Base-by-base conservation (phyloP, 1,139 yeast genomes). In the Protomyces gravidus region DNA sequence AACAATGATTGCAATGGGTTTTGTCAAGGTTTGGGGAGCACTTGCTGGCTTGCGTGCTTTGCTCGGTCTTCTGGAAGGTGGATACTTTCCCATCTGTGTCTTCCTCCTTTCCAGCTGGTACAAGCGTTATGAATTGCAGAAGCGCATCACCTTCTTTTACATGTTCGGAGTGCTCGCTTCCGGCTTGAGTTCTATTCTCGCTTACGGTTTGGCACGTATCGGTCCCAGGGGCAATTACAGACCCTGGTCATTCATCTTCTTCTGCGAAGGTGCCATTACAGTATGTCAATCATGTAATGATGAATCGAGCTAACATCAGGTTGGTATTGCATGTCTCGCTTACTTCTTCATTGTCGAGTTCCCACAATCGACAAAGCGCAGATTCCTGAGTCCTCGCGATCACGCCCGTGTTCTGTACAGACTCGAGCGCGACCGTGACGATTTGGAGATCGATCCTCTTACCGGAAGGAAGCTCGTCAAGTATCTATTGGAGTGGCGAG, bases 221-320 rank as follows among this genome's bases (percentile, higher is more conserved):
- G 76, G 70, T 5, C 73, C 72, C 49, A 89, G 89, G 1, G 70
- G 80, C 45, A 77, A 78, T 5, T 83, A 89, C 30, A 86, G 94
- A 94, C 80, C 84, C 71, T 86, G 92, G 92, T 80, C 85, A 70
- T 86, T 84, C 68, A 79, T 86, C 56, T 86, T 84, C 67, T 79
- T 86, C 57, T 77, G 86, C 60, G 89, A 85, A 70, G 88, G 89
- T 33, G 72, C 83, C 45, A 76, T 15, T 36, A 23, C 32, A 28
- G 7, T 28, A n/a, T n/a, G n/a, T n/a, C n/a, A n/a, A n/a, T n/a
- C n/a, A n/a, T n/a, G n/a, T n/a, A n/a, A n/a, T n/a, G n/a, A n/a
- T n/a, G n/a, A n/a, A n/a, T n/a, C n/a, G n/a, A n/a, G n/a, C 36
- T 30, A 30, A 30, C 36, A 30, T 5, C 36, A 30, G 36, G n/a